A percentile compares a stretch with the other conserved stretches of the same genome.
Evolutionary conservation across 306 rosid species (phyloP).

Genomic region (Hylodesmum podocarpum): DNA sequence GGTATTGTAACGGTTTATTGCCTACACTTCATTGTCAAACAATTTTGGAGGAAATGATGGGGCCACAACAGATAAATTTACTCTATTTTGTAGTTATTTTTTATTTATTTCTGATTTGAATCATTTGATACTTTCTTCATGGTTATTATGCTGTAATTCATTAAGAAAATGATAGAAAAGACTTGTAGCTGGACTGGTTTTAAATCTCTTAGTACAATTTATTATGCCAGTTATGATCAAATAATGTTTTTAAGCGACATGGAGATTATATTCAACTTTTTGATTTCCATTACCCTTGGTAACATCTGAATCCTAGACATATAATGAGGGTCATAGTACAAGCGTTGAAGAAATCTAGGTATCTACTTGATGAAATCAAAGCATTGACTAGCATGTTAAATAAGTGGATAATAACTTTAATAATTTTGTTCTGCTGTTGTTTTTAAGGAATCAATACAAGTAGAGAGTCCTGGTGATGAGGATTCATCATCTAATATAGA

Average conservation of each 20-base stretch:
- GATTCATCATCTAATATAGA: constrained; percentile 77
- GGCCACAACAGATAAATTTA: background rate
- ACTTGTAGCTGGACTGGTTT: constrained; percentile 3
- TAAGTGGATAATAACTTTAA: background rate
- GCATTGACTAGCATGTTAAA: background rate
- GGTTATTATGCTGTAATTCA: constrained; percentile 7
- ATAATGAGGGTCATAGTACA: background rate
- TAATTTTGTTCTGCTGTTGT: background rate
- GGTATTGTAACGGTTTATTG: constrained; percentile 46
- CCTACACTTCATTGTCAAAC: background rate
- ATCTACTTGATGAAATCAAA: constrained; percentile 1
- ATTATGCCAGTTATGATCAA: background rate
- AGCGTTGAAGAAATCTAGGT: constrained; percentile 1
- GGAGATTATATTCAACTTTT: background rate
- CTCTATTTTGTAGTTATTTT: background rate
- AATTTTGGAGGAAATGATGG: constrained; percentile 8
- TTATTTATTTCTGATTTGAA: constrained; percentile 8
- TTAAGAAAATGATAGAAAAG: background rate
- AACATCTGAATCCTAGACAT: constrained; percentile 13
- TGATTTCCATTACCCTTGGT: constrained; percentile 13
- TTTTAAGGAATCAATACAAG: constrained; percentile 61
- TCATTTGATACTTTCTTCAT: constrained; percentile 16
- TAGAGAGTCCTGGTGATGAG: constrained; percentile 66
- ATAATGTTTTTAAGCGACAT: background rate
- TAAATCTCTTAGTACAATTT: constrained; percentile 9